Conservation (phyloP, 108 stramenopile species). For the Chaetoceros tenuissimus region DNA sequence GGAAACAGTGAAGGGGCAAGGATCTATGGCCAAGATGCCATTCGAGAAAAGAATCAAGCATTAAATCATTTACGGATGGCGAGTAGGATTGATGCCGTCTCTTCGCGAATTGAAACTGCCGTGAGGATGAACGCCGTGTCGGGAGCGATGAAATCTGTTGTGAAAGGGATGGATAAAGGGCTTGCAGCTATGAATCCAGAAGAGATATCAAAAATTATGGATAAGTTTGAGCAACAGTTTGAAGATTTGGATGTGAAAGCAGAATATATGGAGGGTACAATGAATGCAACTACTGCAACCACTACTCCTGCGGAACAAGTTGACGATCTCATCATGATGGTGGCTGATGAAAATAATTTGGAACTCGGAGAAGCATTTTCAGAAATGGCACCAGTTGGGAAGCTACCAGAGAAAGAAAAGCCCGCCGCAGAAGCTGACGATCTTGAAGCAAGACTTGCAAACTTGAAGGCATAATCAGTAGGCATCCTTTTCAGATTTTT, state of each 20-base stretch:
- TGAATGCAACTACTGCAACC: conserved; percentile 92
- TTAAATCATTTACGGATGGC: conserved; percentile 88
- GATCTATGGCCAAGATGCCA: conserved; percentile 97
- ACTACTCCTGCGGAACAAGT: conserved; percentile 95
- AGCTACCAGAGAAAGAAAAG: conserved; percentile 28
- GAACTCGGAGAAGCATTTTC: conserved; percentile 72
- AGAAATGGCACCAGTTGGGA: conserved; percentile 70
- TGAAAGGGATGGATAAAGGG: conserved; percentile 90
- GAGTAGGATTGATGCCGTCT: conserved; percentile 92
- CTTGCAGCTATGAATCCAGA: conserved; percentile 89
- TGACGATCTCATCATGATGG: conserved; percentile 83
- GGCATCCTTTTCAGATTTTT: no score
- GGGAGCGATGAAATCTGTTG: conserved; percentile 84
- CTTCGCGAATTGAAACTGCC: conserved; percentile 90
- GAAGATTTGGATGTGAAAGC: conserved; percentile 97
- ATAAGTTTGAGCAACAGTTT: conserved; percentile 97
- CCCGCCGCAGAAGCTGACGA: conserved; percentile 40
- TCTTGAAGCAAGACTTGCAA: conserved; percentile 78
- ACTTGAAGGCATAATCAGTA: conserved; percentile 56
- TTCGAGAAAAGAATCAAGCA: conserved; percentile 96
- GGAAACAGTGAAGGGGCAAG: conserved; percentile 93
- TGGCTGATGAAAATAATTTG: conserved; percentile 90
- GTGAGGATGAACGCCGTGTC: conserved; percentile 94
- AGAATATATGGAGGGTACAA: conserved; percentile 92
- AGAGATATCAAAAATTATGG: conserved; percentile 87